Evolutionary conservation across 2,329 filamentous ascomycete genomes (phyloP).

Genomic region (Hypomyces perniciosus): DNA sequence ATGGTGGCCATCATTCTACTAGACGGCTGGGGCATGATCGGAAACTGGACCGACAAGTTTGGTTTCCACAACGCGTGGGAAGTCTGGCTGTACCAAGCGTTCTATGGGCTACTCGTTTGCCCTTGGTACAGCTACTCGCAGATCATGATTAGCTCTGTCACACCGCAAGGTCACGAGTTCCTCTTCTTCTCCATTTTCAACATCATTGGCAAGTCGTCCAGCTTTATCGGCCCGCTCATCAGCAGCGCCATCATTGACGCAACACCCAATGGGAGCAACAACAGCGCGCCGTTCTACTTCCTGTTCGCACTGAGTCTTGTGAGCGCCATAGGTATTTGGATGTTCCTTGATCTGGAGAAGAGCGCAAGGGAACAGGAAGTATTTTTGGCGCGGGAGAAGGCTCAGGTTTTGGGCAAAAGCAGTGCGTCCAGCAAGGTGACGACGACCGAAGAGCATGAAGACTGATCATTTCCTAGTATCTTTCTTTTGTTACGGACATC

Average conservation of each 20-base stretch:
- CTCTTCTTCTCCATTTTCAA: constrained; percentile 65
- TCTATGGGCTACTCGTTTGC: constrained; percentile 61
- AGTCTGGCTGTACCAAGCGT: constrained; percentile 42
- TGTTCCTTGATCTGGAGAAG: constrained; percentile 56
- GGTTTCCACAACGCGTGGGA: constrained; percentile 43
- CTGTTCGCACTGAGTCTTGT: constrained; percentile 52
- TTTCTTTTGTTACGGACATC: background rate
- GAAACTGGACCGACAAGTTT: constrained; percentile 39
- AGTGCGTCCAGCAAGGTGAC: constrained; percentile 3
- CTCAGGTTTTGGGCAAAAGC: constrained; percentile 4
- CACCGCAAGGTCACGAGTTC: constrained; percentile 62
- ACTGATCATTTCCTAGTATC: background rate
- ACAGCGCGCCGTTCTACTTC: constrained; percentile 61
- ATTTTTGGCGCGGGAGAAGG: constrained; percentile 40
- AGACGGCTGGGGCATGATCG: constrained; percentile 43
- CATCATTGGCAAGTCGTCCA: constrained; percentile 62
- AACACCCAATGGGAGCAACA: constrained; percentile 44
- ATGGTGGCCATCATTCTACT: constrained; percentile 57
- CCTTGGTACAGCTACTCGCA: constrained; percentile 67
- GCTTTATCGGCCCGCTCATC: constrained; percentile 64
- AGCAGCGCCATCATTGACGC: constrained; percentile 63
- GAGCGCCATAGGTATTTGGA: constrained; percentile 47
- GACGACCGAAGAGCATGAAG: background rate
- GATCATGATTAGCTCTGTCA: constrained; percentile 66
- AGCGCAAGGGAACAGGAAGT: constrained; percentile 52